Percentiles rank a stretch among this genome's conserved stretches.
phyloP scores from a whole-genome alignment of 441 rosid genomes.

The Capsella rubella region DNA sequence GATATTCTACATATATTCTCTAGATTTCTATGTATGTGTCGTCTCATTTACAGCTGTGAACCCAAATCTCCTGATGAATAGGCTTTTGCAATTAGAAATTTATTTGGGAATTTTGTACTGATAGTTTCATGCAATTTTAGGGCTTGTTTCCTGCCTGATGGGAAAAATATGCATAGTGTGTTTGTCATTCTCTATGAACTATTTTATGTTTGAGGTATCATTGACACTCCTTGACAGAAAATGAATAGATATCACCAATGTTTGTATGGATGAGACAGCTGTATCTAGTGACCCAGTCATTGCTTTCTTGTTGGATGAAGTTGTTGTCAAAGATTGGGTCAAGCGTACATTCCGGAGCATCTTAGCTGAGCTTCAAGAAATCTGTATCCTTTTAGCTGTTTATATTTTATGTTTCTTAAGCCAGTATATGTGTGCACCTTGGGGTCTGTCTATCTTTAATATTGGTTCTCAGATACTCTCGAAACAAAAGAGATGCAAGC shows the following conservation, averaged over 20 bases:
- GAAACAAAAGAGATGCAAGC: slow-evolving; percentile 64
- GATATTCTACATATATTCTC: slow-evolving; percentile 5
- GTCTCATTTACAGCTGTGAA: slow-evolving; percentile 23
- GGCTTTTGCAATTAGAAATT: not conserved
- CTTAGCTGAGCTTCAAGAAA: slow-evolving; percentile 62
- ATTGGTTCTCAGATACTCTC: slow-evolving; percentile 62
- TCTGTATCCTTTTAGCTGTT: slow-evolving; percentile 76
- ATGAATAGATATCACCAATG: slow-evolving; percentile 83
- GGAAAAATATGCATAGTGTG: not conserved
- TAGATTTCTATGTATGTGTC: slow-evolving; percentile 1
- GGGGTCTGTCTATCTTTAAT: slow-evolving; percentile 51
- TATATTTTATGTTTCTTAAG: slow-evolving; percentile 12
- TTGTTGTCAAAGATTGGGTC: slow-evolving; percentile 98
- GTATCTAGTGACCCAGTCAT: slow-evolving; percentile 93
- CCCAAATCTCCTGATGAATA: slow-evolving; percentile 6
- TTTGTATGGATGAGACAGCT: slow-evolving; percentile 97
- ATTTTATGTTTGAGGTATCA: slow-evolving; percentile 17
- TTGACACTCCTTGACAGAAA: slow-evolving; percentile 57
- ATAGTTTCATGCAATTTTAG: slow-evolving; percentile 16
- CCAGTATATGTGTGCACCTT: slow-evolving; percentile 16
- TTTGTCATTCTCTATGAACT: slow-evolving; percentile 18
- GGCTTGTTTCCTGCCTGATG: slow-evolving; percentile 21
- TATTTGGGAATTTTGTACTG: not conserved
- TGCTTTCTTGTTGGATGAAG: slow-evolving; percentile 98
- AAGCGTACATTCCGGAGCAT: slow-evolving; percentile 74